Evolutionary conservation across 768 basidiomycete genomes (phyloP).

Genomic region (Psilocybe cubensis): DNA sequence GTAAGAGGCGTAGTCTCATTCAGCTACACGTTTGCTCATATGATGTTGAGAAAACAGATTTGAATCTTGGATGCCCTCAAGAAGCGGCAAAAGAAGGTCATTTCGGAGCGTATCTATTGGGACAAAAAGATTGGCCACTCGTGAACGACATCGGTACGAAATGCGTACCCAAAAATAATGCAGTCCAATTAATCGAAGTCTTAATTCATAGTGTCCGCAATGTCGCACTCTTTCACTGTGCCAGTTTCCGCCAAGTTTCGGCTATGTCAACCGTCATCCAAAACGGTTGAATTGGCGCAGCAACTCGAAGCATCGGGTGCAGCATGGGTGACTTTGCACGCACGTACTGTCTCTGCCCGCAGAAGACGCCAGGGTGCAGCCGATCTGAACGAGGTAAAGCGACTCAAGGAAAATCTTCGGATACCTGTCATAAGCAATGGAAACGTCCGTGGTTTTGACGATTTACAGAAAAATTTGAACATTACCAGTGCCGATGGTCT

Average conservation of each 20-base stretch:
- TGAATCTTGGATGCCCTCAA: slow-evolving; percentile 85
- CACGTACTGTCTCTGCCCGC: slow-evolving; percentile 70
- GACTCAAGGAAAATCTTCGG: slow-evolving; percentile 50
- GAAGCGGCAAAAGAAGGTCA: slow-evolving; percentile 66
- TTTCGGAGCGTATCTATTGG: slow-evolving; percentile 77
- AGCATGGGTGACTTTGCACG: slow-evolving; percentile 75
- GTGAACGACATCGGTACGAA: slow-evolving; percentile 63
- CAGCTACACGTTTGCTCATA: neutral
- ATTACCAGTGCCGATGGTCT: slow-evolving; percentile 70
- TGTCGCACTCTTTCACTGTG: slow-evolving; percentile 64
- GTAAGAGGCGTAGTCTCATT: slow-evolving; percentile 36
- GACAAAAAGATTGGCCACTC: slow-evolving; percentile 72
- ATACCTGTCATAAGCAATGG: slow-evolving; percentile 80
- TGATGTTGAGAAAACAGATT: slow-evolving; percentile 44
- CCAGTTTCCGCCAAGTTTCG: slow-evolving; percentile 70
- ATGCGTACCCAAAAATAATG: neutral
- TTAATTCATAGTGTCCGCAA: slow-evolving; percentile 63
- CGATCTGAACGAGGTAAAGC: slow-evolving; percentile 61
- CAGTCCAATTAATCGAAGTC: neutral
- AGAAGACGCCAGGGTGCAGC: slow-evolving; percentile 75
- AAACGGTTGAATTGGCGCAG: slow-evolving; percentile 59
- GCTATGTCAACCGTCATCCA: slow-evolving; percentile 54
- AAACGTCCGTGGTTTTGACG: slow-evolving; percentile 65
- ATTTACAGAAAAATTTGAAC: slow-evolving; percentile 55
- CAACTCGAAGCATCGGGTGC: slow-evolving; percentile 67